Percentiles rank a stretch among this genome's conserved stretches.
Evolutionary conservation across 129 eudicot genomes (phyloP).

Genomic region (Flaveria sonorensis): DNA sequence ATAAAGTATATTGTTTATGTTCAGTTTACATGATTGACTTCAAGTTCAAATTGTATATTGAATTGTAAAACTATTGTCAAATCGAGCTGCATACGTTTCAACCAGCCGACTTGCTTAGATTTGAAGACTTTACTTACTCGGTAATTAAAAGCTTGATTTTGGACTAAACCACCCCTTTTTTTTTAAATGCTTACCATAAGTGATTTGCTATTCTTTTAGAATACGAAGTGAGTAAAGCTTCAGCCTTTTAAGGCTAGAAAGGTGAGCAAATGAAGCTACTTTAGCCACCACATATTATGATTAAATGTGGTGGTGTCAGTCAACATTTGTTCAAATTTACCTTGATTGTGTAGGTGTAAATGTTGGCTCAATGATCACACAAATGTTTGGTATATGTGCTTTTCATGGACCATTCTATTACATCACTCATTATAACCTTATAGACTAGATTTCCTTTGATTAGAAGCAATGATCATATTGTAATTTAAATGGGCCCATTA

Average conservation of each 20-base stretch:
- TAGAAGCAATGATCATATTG: constrained; percentile 18
- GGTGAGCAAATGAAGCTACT: constrained; percentile 3
- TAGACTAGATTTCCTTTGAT: constrained; percentile 41
- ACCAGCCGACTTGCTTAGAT: too few relatives aligned
- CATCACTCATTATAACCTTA: constrained; percentile 37
- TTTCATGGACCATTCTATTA: constrained; percentile 46
- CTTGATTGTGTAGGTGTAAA: constrained; percentile 38
- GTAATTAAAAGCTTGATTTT: too few relatives aligned
- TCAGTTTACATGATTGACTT: too few relatives aligned
- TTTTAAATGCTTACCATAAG: too few relatives aligned
- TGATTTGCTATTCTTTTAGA: too few relatives aligned
- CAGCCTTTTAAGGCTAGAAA: not conserved
- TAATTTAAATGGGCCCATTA: constrained; percentile 11
- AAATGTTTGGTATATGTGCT: constrained; percentile 42
- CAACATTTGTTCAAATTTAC: constrained; percentile 28
- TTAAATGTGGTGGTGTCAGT: constrained; percentile 29
- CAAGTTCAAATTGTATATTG: too few relatives aligned
- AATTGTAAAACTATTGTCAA: too few relatives aligned
- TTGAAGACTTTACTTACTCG: too few relatives aligned
- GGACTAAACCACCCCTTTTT: too few relatives aligned
- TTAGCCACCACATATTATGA: constrained; percentile 12
- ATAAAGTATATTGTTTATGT: too few relatives aligned
- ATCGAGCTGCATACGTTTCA: too few relatives aligned
- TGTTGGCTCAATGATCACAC: constrained; percentile 38
- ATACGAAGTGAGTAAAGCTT: not conserved